Evolutionary conservation across 768 basidiomycete species (phyloP).

Genomic region (Boletellus emodensis): DNA sequence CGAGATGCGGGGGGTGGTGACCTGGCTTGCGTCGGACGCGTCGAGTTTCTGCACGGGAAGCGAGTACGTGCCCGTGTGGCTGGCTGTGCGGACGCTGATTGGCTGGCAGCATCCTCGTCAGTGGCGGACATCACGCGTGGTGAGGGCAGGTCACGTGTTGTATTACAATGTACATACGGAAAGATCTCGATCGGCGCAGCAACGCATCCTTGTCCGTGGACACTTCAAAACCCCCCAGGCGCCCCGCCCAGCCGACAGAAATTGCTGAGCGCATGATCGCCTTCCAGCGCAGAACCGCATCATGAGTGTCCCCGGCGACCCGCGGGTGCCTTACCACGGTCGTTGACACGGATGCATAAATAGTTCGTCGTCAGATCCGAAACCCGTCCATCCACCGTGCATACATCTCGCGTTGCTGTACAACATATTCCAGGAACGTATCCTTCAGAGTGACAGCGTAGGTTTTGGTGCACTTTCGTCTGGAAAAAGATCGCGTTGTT

Average conservation of each 20-base stretch:
- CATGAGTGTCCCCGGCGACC: conserved; percentile 35
- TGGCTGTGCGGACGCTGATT: background rate
- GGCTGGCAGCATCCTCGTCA: conserved; percentile 25
- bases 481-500: too few species aligned
- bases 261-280: conserved; percentile 62
- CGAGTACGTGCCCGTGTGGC: conserved; percentile 50
- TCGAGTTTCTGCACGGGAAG: conserved; percentile 78
- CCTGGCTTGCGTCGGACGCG: conserved; percentile 73
- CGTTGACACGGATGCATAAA: too few species aligned
- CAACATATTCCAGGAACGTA: too few species aligned
- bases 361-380: too few species aligned
- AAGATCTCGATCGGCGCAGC: conserved; percentile 35
- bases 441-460: too few species aligned
- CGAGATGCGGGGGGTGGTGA: conserved; percentile 66
- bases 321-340: too few species aligned
- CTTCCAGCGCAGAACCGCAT: conserved; percentile 60
- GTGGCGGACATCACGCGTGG: conserved; percentile 32
- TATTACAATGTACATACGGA: conserved; percentile 14
- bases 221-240: conserved; percentile 18
- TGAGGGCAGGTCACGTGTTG: conserved; percentile 17
- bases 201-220: conserved; percentile 27
- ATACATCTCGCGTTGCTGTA: too few species aligned
- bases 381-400: too few species aligned
- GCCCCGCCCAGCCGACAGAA: conserved; percentile 41
- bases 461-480: too few species aligned